Base-by-base conservation (phyloP, 2,329 filamentous ascomycete species). In the Phyllosticta capitalensis region DNA sequence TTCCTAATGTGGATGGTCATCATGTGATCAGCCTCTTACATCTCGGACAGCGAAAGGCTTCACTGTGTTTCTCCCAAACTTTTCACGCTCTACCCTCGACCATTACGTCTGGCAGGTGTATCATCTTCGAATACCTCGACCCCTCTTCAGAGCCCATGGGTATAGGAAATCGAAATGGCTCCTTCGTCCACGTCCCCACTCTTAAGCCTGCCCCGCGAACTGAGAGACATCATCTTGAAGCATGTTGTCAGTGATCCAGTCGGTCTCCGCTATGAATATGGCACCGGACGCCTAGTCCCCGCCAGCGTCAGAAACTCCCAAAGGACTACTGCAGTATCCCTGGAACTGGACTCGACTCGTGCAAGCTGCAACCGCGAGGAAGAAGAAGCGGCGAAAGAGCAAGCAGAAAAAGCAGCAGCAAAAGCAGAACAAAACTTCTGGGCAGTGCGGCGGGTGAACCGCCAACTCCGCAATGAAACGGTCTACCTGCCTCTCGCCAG, bases 121-220 rank as follows among this genome's bases (percentile, higher is more conserved):
- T 26, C 24, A 4, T 26, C 24, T 26, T 26, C 7, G 24, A 7
- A 26, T 26, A 26, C 7, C 24, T 26, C 24, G 24, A 3, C 24
- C 3, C 24, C 24, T 4, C 14, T n/a, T n/a, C 17, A n/a, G n/a
- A 38, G 30, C 5, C 6, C 3, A 38, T n/a, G 38, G 17, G 6
- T 6, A 45, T n/a, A 45, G 38, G 17, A n/a, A 7, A 14, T n/a
- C 38, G 38, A 45, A 45, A 45, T 45, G 38, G 38, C 38, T 9
- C 51, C 22, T 5, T 21, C n/a, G 2, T 26, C 19, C 45, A 55
- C 58, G 10, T 59, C 58, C 5, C 52, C 52, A 7, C 50, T 59
- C 58, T 55, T 59, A 45, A 33, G 52, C 26, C 58, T 59, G n/a
- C 58, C 58, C 3, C 58, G 58, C 58, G 58, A 59, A n/a, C 48